A percentile compares a stretch with the other conserved stretches of the same genome.
Evolutionary conservation across 139 green algal genomes (phyloP).

Genomic region (Tetraselmis striata): DNA sequence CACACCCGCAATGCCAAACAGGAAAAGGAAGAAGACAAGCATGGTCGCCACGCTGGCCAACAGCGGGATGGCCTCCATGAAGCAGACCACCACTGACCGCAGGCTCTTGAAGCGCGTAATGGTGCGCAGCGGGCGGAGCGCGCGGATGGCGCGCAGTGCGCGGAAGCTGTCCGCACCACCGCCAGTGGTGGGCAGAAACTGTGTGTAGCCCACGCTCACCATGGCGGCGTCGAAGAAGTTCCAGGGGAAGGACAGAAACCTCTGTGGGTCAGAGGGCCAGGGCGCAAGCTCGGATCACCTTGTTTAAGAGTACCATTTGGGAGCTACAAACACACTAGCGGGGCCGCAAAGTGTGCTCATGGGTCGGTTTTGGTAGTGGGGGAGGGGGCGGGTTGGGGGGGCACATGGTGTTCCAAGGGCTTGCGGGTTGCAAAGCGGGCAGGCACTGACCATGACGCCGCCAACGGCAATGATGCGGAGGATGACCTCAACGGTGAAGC

Average conservation of each 20-base stretch:
- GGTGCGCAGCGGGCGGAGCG: conserved; percentile 69
- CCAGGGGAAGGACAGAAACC: conserved; percentile 31
- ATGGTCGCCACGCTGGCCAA: conserved; percentile 49
- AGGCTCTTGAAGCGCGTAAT: conserved; percentile 69
- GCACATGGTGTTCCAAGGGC: too few relatives aligned
- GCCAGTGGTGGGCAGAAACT: conserved; percentile 39
- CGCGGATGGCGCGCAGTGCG: conserved; percentile 56
- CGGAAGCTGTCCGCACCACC: conserved; percentile 15
- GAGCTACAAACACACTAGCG: too few relatives aligned
- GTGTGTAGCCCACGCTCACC: conserved; percentile 55
- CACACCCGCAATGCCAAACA: conserved; percentile 52
- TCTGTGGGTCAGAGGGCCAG: too few relatives aligned
- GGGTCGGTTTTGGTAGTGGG: too few relatives aligned
- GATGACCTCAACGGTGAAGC: conserved; percentile 65
- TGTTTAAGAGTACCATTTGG: too few relatives aligned
- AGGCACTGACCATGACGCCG: conserved; percentile 20
- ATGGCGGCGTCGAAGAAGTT: conserved; percentile 68
- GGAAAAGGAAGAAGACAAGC: conserved; percentile 65
- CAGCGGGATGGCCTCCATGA: conserved; percentile 67
- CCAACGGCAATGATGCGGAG: conserved; percentile 44
- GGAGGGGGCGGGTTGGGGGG: too few relatives aligned
- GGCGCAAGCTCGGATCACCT: too few relatives aligned
- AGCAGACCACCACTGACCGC: conserved; percentile 64
- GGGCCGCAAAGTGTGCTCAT: too few relatives aligned
- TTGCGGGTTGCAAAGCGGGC: too few relatives aligned